Evolutionary conservation across 176 grass and related monocot genomes (phyloP), one percentile per base, ranked within the genome.

Genomic region (Musa itinerans): DNA sequence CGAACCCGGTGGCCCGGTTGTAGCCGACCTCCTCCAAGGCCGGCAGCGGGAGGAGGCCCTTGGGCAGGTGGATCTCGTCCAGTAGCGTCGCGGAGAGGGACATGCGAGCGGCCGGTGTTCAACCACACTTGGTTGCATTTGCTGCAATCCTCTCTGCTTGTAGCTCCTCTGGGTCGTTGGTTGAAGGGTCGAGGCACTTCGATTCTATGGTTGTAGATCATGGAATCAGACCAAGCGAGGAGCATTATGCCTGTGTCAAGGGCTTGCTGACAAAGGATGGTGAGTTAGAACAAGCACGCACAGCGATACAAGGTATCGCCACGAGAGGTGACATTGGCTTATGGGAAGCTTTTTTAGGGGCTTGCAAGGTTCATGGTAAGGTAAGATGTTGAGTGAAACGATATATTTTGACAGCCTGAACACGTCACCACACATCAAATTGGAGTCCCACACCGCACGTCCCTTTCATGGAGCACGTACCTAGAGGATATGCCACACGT

Each of bases 11-110:
- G 43, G 75, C 1, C 11, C 89, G 89, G 89, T 92, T 92, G 86
- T 88, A 92, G 0, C 89, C 89, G 0, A 92, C 89, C 89, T 92
- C 89, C 67, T 89, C 56, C 72, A 92, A 81, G 21, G 78, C 83
- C 1, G 58, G 61, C 8, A 92, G 81, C 63, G 89, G 86, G 1
- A 92, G 86, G 15, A 92, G 81, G 8, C 84, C 89, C 12, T 76
- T 76, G 7, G 89, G 86, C 5, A 92, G 56, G 76, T 79, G 63
- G 23, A 53, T 56, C 89, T 89, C 89, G 2, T 9, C 0, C 0
- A 92, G 81, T 10, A 92, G 86, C 63, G 43, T 2, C 9, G 23
- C 1, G 20, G 23, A 13, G 54, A 63, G 13, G 34, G 74, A 65
- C 48, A 77, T 65, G 74, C 57, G 9, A 77, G 57, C 20, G 19